These are phyloP conservation scores for Fomitopsis palustris DNA, from an alignment of 1,284 basidiomycete genomes.

Conservation along the genomic window DNA sequence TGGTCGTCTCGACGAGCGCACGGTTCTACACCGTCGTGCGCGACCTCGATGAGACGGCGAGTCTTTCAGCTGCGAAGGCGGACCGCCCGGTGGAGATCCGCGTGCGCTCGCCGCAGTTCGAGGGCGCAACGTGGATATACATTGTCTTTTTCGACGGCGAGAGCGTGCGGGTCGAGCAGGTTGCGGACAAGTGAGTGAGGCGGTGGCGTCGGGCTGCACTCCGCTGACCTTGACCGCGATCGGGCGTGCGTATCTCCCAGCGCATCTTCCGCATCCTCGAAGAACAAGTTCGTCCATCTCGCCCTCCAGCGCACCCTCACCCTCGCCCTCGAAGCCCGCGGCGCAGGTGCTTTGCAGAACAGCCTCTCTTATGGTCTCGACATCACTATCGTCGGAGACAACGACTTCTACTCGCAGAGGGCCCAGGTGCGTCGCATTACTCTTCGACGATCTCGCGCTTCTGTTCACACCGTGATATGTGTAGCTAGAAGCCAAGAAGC, in stretches of 20 bases:
- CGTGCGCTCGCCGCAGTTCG: conserved; percentile 91
- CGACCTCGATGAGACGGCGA: conserved; percentile 18
- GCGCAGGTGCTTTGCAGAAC: conserved; percentile 40
- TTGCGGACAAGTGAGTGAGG: conserved; percentile 38
- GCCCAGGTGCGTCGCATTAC: conserved; percentile 58
- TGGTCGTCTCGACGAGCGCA: conserved; percentile 88
- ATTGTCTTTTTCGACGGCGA: conserved; percentile 41
- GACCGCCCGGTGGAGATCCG: conserved; percentile 43
- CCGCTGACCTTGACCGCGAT: background rate
- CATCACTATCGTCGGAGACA: conserved; percentile 87
- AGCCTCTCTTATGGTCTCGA: conserved; percentile 55
- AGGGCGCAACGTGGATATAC: conserved; percentile 79
- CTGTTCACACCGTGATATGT: background rate
- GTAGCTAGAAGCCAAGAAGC: conserved; percentile 58
- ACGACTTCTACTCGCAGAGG: conserved; percentile 97
- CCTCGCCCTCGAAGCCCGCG: conserved; percentile 59
- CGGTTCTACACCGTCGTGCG: conserved; percentile 84
- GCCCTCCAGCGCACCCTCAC: conserved; percentile 77
- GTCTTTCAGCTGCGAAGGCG: conserved; percentile 8
- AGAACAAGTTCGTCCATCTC: conserved; percentile 92
- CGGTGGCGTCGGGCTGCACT: background rate
- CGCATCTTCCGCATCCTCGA: conserved; percentile 22
- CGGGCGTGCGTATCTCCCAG: conserved; percentile 6
- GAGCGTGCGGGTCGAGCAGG: conserved; percentile 42
- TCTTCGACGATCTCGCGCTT: background rate